Conservation (phyloP, 2,329 filamentous ascomycete species). For the Fusarium succisae region DNA sequence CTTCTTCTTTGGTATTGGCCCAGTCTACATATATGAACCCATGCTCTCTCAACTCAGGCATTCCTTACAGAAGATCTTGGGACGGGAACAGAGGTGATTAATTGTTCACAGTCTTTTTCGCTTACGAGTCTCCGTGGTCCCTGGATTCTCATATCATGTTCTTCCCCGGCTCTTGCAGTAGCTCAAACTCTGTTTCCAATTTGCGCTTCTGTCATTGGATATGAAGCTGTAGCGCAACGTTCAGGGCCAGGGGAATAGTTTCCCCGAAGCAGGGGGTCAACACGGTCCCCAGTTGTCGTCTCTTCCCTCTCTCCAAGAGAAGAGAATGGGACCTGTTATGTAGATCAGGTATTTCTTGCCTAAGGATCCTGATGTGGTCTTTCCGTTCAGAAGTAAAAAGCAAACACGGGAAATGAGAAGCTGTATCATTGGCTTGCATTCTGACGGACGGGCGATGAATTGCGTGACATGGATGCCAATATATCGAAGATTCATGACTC, state of each 20-base stretch:
- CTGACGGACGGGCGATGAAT: background rate
- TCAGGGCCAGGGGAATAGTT: background rate
- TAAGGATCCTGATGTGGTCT: background rate
- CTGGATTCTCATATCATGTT: background rate
- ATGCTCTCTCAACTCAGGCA: fast-evolving
- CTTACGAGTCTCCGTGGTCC: background rate
- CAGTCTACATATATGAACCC: background rate
- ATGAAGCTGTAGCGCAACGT: too few species aligned
- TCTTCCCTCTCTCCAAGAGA: background rate
- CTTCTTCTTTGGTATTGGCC: fast-evolving
- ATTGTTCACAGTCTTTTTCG: background rate
- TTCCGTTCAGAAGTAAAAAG: fast-evolving
- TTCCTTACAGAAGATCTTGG: fast-evolving
- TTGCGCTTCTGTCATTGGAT: background rate
- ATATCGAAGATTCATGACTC: fast-evolving
- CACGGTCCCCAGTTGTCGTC: background rate
- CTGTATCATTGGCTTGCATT: background rate
- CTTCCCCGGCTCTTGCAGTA: background rate
- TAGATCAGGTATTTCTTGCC: background rate
- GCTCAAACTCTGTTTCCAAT: background rate
- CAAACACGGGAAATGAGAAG: background rate
- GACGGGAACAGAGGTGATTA: background rate
- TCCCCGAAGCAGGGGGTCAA: background rate
- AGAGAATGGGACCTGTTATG: fast-evolving
- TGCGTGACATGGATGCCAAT: too few species aligned